These are phyloP conservation scores for Picocystis sp. DNA, from an alignment of 163 green algal species.

Conservation along the genomic window DNA sequence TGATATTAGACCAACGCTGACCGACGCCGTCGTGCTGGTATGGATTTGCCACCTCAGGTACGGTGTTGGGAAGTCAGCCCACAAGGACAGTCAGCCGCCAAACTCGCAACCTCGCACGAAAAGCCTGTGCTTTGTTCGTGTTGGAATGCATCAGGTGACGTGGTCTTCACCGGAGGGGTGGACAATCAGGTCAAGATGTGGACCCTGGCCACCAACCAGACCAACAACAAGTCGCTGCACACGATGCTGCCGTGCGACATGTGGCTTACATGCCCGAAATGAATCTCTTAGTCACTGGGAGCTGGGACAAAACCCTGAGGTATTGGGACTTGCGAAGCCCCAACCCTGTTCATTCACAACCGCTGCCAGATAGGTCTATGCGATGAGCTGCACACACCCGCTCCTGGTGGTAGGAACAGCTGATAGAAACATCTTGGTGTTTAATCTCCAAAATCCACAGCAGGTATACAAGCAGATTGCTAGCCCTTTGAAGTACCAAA, in stretches of 20 bases:
- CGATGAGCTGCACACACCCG: constrained; percentile 64
- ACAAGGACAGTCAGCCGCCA: constrained; percentile 48
- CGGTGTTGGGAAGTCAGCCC: constrained; percentile 73
- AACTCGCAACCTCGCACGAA: constrained; percentile 53
- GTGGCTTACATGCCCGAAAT: constrained; percentile 33
- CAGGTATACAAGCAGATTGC: constrained; percentile 44
- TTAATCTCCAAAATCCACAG: constrained; percentile 57
- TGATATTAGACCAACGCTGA: too few species aligned
- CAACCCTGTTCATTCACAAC: constrained; percentile 39
- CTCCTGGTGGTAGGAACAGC: constrained; percentile 81
- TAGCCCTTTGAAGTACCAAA: constrained; percentile 33
- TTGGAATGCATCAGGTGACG: constrained; percentile 25
- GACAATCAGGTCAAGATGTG: constrained; percentile 89
- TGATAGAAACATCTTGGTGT: constrained; percentile 66
- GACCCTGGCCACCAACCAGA: constrained; percentile 63
- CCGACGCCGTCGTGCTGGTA: not conserved
- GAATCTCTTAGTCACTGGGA: constrained; percentile 58
- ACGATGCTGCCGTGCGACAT: constrained; percentile 67
- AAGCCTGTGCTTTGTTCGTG: constrained; percentile 22
- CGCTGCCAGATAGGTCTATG: constrained; percentile 73
- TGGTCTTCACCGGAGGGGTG: constrained; percentile 31
- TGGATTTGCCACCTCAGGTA: constrained; percentile 15
- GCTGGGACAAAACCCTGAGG: constrained; percentile 82
- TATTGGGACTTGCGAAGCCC: constrained; percentile 68
- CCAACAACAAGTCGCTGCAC: constrained; percentile 62